Evolutionary conservation across 169 alveolate genomes (phyloP), one percentile per base, ranked within the genome.

Genomic region (Plasmodium cynomolgi): DNA sequence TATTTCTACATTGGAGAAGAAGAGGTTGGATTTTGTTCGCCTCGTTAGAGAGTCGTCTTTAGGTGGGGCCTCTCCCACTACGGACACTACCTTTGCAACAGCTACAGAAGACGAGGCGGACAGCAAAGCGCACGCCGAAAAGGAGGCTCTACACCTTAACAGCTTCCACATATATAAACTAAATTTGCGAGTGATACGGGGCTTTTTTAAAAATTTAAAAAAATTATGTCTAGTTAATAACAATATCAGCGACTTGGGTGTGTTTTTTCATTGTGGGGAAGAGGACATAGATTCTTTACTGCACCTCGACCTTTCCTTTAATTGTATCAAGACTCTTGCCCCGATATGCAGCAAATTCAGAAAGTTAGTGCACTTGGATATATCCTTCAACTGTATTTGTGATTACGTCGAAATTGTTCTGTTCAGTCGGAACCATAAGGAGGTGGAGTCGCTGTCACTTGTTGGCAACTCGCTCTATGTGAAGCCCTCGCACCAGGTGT

Each of bases 141-240:
- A 0, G 17, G 68, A 15, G 9, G 31, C 75, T 26, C 34, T 88
- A 80, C 73, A 80, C 74, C 34, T 88, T n/a, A 80, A 68, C 73
- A 88, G 47, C 54, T 47, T 88, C 23, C 17, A 58, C 47, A 11
- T 88, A 26, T 44, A 88, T 13, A 88, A 88, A 80, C 15, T 88
- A 7, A 50, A 54, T n/a, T 41, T 88, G 34, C 47, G 50, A 17
- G 3, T 62, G 1, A 17, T 88, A 8, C 8, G 20, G 37, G 29
- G 33, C 26, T 3, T 62, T 39, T 80, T 23, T 41, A 85, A 5
- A 33, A 80, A 80, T 41, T 31, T 88, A 80, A 88, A 88, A 34
- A 81, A 88, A 26, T 62, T 88, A 79, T 37, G 83, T 80, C 73
- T 88, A 50, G 83, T 41, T n/a, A 88, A 88, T 88, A 88, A 88